Percentiles rank a stretch among this genome's conserved stretches.
phyloP scores from a whole-genome alignment of 371 early-diverging fungal species.

The Mortierella sp. region DNA sequence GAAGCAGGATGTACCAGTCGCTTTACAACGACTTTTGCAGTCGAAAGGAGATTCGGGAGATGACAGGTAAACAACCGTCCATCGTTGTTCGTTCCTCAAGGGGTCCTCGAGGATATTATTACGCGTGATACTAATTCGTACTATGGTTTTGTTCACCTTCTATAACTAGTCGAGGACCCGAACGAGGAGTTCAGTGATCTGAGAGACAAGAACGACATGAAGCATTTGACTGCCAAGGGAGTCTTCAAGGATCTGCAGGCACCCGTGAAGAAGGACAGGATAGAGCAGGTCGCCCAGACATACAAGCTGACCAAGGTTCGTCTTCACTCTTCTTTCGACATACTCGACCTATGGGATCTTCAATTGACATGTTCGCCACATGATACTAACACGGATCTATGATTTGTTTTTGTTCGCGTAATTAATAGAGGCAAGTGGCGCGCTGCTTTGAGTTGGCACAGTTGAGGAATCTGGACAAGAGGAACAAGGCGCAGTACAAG shows the following conservation, averaged over 20 bases:
- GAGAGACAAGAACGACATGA: constrained; percentile 88
- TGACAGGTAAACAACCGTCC: constrained; percentile 62
- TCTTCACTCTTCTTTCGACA: neutral
- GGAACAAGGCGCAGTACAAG: constrained; percentile 64
- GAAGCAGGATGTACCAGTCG: constrained; percentile 78
- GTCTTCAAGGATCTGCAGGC: constrained; percentile 73
- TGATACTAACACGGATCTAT: neutral
- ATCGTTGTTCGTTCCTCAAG: neutral
- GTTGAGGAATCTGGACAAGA: constrained; percentile 68
- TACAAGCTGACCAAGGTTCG: constrained; percentile 73
- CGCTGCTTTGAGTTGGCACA: constrained; percentile 85
- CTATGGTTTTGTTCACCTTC: neutral
- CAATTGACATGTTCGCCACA: no score
- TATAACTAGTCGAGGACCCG: constrained; percentile 87
- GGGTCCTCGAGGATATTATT: neutral
- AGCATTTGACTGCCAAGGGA: constrained; percentile 66
- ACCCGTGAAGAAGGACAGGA: constrained; percentile 64
- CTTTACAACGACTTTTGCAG: constrained; percentile 71
- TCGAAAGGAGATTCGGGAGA: constrained; percentile 71
- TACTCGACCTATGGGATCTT: neutral
- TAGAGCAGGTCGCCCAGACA: constrained; percentile 62
- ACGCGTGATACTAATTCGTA: neutral
- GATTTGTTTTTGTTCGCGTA: neutral
- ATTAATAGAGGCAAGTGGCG: constrained; percentile 76
- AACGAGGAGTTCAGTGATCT: constrained; percentile 90